These are phyloP conservation scores for Lasiodiplodia gonubiensis DNA, from an alignment of 2,329 filamentous ascomycete species.

Conservation along the genomic window DNA sequence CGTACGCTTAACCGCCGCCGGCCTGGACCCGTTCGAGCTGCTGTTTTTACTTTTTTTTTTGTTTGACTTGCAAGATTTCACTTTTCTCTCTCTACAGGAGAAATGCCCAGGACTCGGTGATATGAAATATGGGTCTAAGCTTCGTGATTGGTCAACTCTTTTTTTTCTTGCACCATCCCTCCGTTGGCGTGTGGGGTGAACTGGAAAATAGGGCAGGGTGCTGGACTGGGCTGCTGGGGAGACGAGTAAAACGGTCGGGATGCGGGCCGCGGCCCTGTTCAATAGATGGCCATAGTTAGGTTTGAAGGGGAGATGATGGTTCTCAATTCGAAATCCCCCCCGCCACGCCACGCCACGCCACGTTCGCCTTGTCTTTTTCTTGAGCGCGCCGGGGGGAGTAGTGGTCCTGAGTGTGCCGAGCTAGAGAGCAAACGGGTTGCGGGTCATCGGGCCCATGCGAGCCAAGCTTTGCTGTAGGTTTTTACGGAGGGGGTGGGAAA, in stretches of 20 bases:
- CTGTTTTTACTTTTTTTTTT: not conserved
- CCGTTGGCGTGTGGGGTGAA: not conserved
- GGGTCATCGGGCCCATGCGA: too few relatives aligned
- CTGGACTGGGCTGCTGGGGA: not conserved
- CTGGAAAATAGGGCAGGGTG: not conserved
- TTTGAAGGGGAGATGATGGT: not conserved
- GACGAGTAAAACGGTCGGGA: not conserved
- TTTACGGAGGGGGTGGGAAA: not conserved
- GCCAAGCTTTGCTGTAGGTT: too few relatives aligned
- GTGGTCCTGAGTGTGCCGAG: too few relatives aligned
- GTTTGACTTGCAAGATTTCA: too few relatives aligned
- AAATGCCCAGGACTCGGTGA: not conserved
- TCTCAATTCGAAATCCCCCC: not conserved
- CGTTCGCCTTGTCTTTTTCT: not conserved
- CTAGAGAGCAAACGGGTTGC: too few relatives aligned
- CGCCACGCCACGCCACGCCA: not conserved
- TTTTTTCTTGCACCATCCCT: not conserved
- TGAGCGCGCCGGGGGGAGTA: too few relatives aligned
- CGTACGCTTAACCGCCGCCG: too few relatives aligned
- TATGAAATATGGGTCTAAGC: not conserved
- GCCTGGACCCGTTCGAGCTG: too few relatives aligned
- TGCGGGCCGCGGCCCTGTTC: slow-evolving; percentile 10
- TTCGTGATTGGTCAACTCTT: not conserved
- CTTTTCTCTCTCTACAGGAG: too few relatives aligned
- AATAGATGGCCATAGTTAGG: not conserved